Evolutionary conservation across 1,284 basidiomycete genomes (phyloP), one percentile per base, ranked within the genome.

Genomic region (Phellopilus nigrolimitatus): DNA sequence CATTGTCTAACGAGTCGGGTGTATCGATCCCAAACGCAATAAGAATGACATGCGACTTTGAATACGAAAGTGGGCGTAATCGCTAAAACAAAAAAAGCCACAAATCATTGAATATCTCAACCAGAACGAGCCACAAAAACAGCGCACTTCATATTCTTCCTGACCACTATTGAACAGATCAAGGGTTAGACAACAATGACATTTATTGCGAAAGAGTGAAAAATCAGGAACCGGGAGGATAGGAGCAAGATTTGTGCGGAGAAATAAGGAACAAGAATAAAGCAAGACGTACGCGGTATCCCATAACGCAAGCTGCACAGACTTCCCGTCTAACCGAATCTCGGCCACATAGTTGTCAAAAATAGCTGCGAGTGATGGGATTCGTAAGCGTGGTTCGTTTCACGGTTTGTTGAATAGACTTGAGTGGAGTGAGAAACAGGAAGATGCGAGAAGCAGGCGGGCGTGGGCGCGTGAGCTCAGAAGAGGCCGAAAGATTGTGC

Each of bases 261-360:
- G 19, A 36, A 47, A 21, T 41, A 34, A 52, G 53, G 52, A 21
- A 38, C 37, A 57, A 53, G 59, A 47, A 13, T 25, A 6, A 40
- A 42, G 45, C 40, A 51, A 25, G 33, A 48, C 89, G 69, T 66
- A 92, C 92, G 95, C 95, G 53, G 94, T 97, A 77, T 97, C 95
- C 95, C 95, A 97, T 31, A 97, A 71, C 36, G 95, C 94, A 51
- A 97, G 72, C 67, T 97, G 94, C 19, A 98, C 90, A 37, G 94
- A 91, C 69, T 98, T 98, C 59, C 94, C 94, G 68, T 99, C 95
- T 50, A 98, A 75, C 61, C 93, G 79, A 64, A 99, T 97, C 73
- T 98, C 95, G 41, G 95, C 95, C 55, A 98, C 95, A 69, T 97
- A 99, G 68, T 98, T 99, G 72, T 97, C 94, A 64, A 97, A 97